phyloP scores from a whole-genome alignment of 768 basidiomycete genomes.

The Steccherinum ochraceum region DNA sequence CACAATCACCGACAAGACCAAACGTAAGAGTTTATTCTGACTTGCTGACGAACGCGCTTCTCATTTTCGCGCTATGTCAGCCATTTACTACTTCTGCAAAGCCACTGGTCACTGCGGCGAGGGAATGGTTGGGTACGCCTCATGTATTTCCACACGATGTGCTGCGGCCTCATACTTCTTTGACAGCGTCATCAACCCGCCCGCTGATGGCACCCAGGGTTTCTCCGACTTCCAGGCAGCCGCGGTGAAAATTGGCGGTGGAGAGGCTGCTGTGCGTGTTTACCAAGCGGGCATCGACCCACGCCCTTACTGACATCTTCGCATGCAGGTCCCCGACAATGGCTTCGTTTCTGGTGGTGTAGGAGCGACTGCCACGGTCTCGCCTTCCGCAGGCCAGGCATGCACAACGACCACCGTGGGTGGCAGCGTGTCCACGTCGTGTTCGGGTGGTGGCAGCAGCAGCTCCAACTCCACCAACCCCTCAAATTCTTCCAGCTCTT shows the following conservation, averaged over 20 bases:
- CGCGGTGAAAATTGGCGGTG: conserved; percentile 30
- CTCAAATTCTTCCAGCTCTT: background rate
- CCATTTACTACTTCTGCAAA: conserved; percentile 56
- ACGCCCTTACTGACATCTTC: background rate
- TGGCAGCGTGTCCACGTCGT: background rate
- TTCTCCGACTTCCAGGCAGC: conserved; percentile 34
- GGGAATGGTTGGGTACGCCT: conserved; percentile 39
- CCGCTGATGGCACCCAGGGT: conserved; percentile 34
- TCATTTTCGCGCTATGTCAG: no score
- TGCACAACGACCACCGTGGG: conserved; percentile 4
- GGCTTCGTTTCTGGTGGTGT: conserved; percentile 39
- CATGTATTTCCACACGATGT: background rate
- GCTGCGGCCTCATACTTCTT: background rate
- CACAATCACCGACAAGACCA: conserved; percentile 36
- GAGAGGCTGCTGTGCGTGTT: conserved; percentile 28
- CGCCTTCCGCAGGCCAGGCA: conserved; percentile 20
- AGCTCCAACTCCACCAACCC: background rate
- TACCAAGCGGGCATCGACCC: no score
- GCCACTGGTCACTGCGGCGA: conserved; percentile 37
- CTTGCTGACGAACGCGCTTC: no score
- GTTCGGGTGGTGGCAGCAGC: background rate
- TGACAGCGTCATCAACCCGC: conserved; percentile 40
- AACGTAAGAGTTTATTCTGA: no score
- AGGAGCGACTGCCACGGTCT: conserved; percentile 28
- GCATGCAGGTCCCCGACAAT: conserved; percentile 27